Conservation (phyloP, 2,329 filamentous ascomycete species). For the Penicillium frequentans region DNA sequence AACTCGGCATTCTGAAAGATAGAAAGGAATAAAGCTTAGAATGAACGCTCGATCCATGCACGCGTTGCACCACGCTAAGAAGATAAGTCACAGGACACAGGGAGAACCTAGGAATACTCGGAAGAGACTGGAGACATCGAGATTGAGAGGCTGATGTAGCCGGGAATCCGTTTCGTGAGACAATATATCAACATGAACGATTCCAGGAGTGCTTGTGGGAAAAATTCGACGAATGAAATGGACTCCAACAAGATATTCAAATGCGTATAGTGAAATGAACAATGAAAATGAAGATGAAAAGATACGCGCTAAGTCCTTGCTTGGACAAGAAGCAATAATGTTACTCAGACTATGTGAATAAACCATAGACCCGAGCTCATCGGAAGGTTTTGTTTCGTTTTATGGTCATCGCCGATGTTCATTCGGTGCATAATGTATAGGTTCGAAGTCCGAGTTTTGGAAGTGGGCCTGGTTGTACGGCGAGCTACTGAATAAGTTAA, state of each 20-base stretch:
- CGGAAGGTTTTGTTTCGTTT: neutral
- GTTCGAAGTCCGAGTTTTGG: conserved; percentile 47
- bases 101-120: neutral
- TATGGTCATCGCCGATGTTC: conserved; percentile 27
- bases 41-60: conserved; percentile 23
- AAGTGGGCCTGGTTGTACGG: conserved; percentile 49
- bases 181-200: neutral
- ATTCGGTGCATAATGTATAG: conserved; percentile 46
- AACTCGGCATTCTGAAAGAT: neutral
- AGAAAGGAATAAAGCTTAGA: neutral
- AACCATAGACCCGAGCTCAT: neutral
- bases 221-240: neutral
- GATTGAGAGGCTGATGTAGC: neutral
- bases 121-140: neutral
- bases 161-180: neutral
- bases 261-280: neutral
- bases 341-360: neutral
- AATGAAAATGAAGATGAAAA: neutral
- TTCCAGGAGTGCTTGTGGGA: neutral
- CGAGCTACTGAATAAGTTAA: conserved; percentile 30
- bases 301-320: conserved; percentile 9
- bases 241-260: neutral
- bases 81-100: conserved; percentile 3
- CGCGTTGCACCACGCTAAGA: conserved; percentile 24
- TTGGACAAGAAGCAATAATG: neutral